Conservation (phyloP, 2,329 filamentous ascomycete genomes). For the Fusarium sp. region DNA sequence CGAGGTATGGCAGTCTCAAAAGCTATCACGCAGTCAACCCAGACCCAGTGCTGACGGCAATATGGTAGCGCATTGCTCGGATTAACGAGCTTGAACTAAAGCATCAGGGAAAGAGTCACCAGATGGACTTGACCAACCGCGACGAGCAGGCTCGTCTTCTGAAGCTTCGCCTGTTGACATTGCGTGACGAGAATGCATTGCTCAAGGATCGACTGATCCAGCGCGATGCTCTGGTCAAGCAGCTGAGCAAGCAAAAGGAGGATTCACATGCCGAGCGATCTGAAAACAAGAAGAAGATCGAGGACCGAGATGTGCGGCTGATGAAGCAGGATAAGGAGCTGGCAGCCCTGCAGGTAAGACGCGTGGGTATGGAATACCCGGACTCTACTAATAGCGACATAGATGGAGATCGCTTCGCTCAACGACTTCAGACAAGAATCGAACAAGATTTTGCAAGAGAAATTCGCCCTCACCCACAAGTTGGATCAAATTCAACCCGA, state of each 20-base stretch:
- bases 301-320: constrained; percentile 60
- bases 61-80: constrained; percentile 56
- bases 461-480: constrained; percentile 65
- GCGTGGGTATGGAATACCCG: accelerated
- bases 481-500: constrained; percentile 66
- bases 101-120: constrained; percentile 74
- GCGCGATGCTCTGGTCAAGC: constrained; percentile 70
- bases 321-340: constrained; percentile 63
- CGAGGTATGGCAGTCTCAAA: constrained; percentile 44
- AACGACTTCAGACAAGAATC: constrained; percentile 76
- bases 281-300: constrained; percentile 55
- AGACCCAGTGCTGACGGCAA: constrained; percentile 33
- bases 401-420: constrained; percentile 80
- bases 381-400: constrained; percentile 9
- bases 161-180: constrained; percentile 75
- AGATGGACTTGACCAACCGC: constrained; percentile 76
- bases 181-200: constrained; percentile 79
- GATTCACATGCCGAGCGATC: constrained; percentile 58
- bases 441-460: constrained; percentile 73
- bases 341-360: constrained; percentile 59
- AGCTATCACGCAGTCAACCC: constrained; percentile 37
- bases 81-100: constrained; percentile 74
- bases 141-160: constrained; percentile 80
- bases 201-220: constrained; percentile 73
- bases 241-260: constrained; percentile 55